phyloP scores from a whole-genome alignment of 495 filamentous ascomycete genomes.

The Pseudoneurospora amorphoporcata region DNA sequence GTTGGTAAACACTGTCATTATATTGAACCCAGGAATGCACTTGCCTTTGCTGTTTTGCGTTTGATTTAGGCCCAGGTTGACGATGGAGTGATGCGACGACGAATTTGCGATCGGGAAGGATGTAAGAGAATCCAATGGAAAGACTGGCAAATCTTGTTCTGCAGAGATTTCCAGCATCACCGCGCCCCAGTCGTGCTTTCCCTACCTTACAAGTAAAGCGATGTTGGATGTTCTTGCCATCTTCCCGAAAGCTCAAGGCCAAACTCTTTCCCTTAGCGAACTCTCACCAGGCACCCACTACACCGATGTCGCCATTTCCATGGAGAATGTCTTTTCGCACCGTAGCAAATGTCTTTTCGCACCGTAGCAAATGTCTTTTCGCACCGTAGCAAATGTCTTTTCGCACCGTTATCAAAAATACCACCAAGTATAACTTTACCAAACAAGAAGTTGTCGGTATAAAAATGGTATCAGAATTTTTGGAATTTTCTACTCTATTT shows the following conservation, averaged over 20 bases:
- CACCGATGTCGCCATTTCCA: too few species aligned
- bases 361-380: too few species aligned
- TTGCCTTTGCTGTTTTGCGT: not conserved
- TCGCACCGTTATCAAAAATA: too few species aligned
- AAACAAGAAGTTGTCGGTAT: too few species aligned
- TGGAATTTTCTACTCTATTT: too few species aligned
- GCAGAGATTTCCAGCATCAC: not conserved
- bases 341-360: too few species aligned
- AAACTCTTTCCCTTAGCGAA: not conserved
- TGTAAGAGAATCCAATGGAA: not conserved
- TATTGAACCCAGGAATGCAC: not conserved
- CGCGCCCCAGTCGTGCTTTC: not conserved
- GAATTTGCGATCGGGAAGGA: not conserved
- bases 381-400: too few species aligned
- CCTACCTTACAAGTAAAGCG: not conserved
- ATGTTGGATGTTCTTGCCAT: not conserved
- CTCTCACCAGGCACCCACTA: too few species aligned
- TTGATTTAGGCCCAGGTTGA: not conserved
- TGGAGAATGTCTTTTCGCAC: too few species aligned
- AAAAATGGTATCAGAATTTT: too few species aligned
- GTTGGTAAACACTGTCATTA: not conserved
- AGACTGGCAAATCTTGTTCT: not conserved
- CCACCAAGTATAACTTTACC: too few species aligned
- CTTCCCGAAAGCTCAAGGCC: not conserved
- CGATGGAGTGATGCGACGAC: not conserved